These are phyloP conservation scores for Incumbomyces delicatus DNA, from an alignment of 2,329 filamentous ascomycete species.

Conservation along the genomic window DNA sequence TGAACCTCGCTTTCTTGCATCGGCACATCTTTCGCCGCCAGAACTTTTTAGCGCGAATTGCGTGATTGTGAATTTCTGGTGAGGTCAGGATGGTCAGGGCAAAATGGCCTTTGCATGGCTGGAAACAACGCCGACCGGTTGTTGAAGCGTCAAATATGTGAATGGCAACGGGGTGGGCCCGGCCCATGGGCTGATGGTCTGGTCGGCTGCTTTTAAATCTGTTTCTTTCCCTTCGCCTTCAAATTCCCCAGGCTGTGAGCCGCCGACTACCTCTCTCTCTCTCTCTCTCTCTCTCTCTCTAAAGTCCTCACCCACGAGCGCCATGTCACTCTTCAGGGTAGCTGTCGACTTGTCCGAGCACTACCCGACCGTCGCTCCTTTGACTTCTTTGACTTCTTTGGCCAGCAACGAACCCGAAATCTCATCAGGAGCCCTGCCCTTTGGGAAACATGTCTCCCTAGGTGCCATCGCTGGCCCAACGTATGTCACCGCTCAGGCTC, in stretches of 20 bases:
- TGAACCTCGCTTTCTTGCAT: background rate
- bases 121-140: background rate
- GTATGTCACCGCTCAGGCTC: slow-evolving; percentile 83
- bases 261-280: background rate
- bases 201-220: slow-evolving; percentile 2
- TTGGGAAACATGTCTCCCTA: slow-evolving; percentile 43
- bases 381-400: background rate
- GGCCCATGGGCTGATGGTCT: slow-evolving; percentile 4
- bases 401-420: background rate
- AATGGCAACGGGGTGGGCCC: slow-evolving; percentile 1
- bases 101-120: background rate
- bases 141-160: slow-evolving; percentile 3
- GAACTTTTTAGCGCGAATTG: slow-evolving; percentile 4
- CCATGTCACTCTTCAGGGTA: background rate
- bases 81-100: background rate
- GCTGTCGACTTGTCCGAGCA: background rate
- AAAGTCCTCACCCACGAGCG: background rate
- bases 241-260: background rate
- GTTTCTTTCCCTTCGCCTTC: background rate
- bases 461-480: slow-evolving; percentile 69
- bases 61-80: slow-evolving; percentile 7
- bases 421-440: slow-evolving; percentile 40
- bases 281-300: background rate
- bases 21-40: too few species aligned
- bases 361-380: background rate